Percentiles rank a stretch among this genome's conserved stretches.
Evolutionary conservation across 768 basidiomycete species (phyloP).

Genomic region (Suillus decipiens): DNA sequence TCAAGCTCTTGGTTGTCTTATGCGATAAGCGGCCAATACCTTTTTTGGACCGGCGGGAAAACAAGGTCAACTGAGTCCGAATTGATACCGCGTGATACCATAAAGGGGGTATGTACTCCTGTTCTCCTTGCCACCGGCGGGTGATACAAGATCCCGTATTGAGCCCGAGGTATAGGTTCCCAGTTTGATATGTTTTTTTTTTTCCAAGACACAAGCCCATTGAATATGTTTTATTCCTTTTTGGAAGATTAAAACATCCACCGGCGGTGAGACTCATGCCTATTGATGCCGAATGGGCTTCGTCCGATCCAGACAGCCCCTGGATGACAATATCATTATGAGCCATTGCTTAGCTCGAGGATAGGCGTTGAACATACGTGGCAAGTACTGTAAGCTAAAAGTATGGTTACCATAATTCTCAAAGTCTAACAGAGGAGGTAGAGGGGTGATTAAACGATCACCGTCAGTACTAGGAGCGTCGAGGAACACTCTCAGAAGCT

Average conservation of each 20-base stretch:
- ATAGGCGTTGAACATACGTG: too few species aligned
- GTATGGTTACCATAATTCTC: background rate
- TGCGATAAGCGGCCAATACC: background rate
- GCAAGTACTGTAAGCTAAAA: background rate
- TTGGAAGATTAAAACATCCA: background rate
- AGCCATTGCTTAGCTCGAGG: too few species aligned
- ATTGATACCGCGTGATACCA: conserved; percentile 1
- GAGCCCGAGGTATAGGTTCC: background rate
- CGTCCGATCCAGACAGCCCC: background rate
- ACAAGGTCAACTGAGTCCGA: background rate
- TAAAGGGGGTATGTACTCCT: background rate
- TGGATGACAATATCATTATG: background rate
- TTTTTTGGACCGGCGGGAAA: conserved; percentile 2
- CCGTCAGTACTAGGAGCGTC: background rate
- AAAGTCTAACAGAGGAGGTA: background rate
- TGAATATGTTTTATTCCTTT: background rate
- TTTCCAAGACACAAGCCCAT: too few species aligned
- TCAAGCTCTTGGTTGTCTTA: background rate
- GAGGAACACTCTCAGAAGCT: background rate
- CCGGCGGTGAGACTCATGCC: background rate
- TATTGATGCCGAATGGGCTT: background rate
- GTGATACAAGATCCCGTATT: conserved; percentile 1
- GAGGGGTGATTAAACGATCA: background rate
- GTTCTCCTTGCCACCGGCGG: background rate
- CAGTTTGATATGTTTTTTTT: too few species aligned